Evolutionary conservation across 805 yeast genomes (phyloP).

Genomic region (Saccharomycopsis javanensis): DNA sequence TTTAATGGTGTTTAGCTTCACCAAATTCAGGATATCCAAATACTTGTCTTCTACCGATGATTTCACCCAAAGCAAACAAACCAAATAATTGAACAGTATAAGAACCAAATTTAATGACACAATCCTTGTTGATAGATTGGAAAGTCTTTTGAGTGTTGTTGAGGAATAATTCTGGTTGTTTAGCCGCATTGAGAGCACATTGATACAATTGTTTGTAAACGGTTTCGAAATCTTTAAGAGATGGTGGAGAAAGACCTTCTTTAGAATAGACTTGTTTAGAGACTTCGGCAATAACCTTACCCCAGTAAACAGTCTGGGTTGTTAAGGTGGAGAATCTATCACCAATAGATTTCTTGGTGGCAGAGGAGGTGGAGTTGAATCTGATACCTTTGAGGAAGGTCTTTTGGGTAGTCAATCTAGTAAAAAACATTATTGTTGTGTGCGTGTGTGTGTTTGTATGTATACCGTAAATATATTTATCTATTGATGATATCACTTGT

Average conservation of each 20-base stretch:
- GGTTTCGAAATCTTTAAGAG: constrained; percentile 61
- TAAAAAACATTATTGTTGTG: background rate
- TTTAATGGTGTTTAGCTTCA: constrained; percentile 9
- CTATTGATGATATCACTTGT: no score
- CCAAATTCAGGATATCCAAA: constrained; percentile 75
- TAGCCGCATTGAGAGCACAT: constrained; percentile 33
- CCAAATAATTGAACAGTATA: constrained; percentile 80
- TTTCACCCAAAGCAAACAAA: constrained; percentile 89
- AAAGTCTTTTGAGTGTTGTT: constrained; percentile 36
- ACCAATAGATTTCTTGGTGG: background rate
- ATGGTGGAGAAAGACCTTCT: constrained; percentile 92
- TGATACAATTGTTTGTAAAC: constrained; percentile 52
- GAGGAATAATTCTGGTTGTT: constrained; percentile 53
- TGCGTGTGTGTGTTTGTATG: background rate
- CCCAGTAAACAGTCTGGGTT: constrained; percentile 59
- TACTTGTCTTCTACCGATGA: constrained; percentile 88
- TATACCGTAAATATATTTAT: no score
- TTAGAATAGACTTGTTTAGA: constrained; percentile 75
- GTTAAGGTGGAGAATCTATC: constrained; percentile 21
- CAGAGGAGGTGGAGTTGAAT: constrained; percentile 26
- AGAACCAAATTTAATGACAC: constrained; percentile 57
- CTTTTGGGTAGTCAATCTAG: constrained; percentile 7
- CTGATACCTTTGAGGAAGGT: constrained; percentile 23
- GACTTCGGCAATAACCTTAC: constrained; percentile 52
- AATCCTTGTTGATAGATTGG: constrained; percentile 38